Evolutionary conservation across 2,329 filamentous ascomycete genomes (phyloP).

Genomic region (Shiraia sp.): DNA sequence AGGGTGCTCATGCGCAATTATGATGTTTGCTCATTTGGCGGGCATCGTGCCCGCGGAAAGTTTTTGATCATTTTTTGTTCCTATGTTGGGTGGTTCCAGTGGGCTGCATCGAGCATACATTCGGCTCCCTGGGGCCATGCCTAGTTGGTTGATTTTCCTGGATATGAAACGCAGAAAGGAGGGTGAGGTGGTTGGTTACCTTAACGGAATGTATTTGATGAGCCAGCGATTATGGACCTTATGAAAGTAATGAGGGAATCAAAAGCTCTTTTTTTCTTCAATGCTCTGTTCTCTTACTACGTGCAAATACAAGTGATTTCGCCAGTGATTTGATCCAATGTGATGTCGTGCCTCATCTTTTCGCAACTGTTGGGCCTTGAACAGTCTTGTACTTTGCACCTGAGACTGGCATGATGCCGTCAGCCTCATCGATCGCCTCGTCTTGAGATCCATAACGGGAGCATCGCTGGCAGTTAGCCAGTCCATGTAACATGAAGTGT

Average conservation of each 20-base stretch:
- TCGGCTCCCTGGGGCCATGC: slow-evolving; percentile 10
- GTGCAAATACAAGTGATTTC: too few relatives aligned
- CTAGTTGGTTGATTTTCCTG: slow-evolving; percentile 12
- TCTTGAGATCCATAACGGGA: too few relatives aligned
- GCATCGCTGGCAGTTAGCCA: too few relatives aligned
- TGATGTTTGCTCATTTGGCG: slow-evolving; percentile 27
- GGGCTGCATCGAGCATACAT: slow-evolving; percentile 15
- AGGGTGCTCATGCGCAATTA: slow-evolving; percentile 28
- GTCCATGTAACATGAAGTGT: too few relatives aligned
- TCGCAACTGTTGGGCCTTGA: too few relatives aligned
- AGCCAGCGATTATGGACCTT: slow-evolving; percentile 27
- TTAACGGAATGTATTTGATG: slow-evolving; percentile 18
- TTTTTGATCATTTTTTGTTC: slow-evolving; percentile 32
- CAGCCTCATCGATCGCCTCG: too few relatives aligned
- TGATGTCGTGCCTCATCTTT: too few relatives aligned
- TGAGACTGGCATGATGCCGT: too few relatives aligned
- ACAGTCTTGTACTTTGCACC: too few relatives aligned
- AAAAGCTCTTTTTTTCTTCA: slow-evolving; percentile 40
- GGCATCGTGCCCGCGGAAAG: slow-evolving; percentile 24
- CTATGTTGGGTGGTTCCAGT: slow-evolving; percentile 21
- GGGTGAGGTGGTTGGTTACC: slow-evolving; percentile 31
- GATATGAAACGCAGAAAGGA: slow-evolving; percentile 3
- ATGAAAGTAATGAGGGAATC: slow-evolving; percentile 45
- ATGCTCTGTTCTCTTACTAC: neutral
- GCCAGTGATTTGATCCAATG: too few relatives aligned